phyloP scores from a whole-genome alignment of 495 filamentous ascomycete species.

The Talaromyces ruber region DNA sequence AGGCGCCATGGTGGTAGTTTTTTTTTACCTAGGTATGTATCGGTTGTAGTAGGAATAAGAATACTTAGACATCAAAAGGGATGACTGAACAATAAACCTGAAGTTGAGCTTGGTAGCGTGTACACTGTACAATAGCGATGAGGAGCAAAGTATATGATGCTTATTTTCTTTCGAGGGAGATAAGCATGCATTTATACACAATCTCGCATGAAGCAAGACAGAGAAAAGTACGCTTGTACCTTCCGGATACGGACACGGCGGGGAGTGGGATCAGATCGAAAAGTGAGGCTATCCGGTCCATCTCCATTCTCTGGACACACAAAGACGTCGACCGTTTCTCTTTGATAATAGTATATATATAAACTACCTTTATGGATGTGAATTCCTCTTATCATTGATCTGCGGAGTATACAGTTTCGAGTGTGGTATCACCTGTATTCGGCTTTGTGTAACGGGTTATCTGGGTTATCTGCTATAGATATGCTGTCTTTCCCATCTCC shows the following conservation, averaged over 20 bases:
- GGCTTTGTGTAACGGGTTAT: not conserved
- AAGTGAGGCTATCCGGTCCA: slow-evolving; percentile 2
- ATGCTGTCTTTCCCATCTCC: not conserved
- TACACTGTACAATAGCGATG: not conserved
- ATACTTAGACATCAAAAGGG: not conserved
- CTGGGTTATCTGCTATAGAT: not conserved
- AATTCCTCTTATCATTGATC: not conserved
- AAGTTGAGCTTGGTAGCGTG: not conserved
- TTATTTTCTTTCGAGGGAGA: not conserved
- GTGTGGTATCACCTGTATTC: not conserved
- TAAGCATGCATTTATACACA: not conserved
- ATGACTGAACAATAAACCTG: not conserved
- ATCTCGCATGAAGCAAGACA: not conserved
- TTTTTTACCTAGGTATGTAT: not conserved
- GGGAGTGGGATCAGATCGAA: not conserved
- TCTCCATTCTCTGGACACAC: not conserved
- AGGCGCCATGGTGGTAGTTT: slow-evolving; percentile 19
- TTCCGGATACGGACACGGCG: slow-evolving; percentile 1
- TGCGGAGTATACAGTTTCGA: not conserved
- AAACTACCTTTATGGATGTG: not conserved
- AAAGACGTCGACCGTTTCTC: too few relatives aligned
- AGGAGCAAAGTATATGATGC: not conserved
- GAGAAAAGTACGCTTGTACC: slow-evolving; percentile 1
- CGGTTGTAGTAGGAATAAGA: not conserved
- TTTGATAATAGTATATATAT: too few relatives aligned